Evolutionary conservation across 2,329 filamentous ascomycete genomes (phyloP).

Genomic region (Penicillium sp.): DNA sequence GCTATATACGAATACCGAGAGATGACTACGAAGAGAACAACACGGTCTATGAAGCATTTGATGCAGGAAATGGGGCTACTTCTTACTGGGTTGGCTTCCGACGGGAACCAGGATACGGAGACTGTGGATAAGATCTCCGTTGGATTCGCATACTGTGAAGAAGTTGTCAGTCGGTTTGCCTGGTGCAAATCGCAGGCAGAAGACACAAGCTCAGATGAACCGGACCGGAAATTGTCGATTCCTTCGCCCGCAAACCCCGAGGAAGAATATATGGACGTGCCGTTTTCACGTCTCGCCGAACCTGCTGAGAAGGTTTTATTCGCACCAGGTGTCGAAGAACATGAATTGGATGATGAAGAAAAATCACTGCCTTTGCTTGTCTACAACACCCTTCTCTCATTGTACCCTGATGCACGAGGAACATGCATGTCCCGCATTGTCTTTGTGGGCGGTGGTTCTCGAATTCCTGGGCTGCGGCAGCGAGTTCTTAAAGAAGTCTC

Average conservation of each 20-base stretch:
- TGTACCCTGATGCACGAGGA: constrained; percentile 79
- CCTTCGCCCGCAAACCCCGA: constrained; percentile 46
- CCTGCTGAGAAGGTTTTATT: constrained; percentile 77
- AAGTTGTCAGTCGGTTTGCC: constrained; percentile 69
- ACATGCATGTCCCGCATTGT: constrained; percentile 86
- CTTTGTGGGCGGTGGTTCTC: constrained; percentile 77
- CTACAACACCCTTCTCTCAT: constrained; percentile 70
- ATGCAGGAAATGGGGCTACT: constrained; percentile 63
- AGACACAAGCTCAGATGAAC: not conserved
- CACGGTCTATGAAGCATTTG: constrained; percentile 72
- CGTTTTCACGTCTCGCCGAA: constrained; percentile 69
- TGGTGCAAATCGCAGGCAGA: constrained; percentile 63
- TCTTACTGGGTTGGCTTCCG: constrained; percentile 29
- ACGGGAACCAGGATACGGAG: constrained; percentile 29
- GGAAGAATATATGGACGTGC: constrained; percentile 55
- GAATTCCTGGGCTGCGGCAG: constrained; percentile 74
- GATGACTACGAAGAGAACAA: constrained; percentile 66
- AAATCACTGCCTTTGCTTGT: constrained; percentile 73
- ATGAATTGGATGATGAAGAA: constrained; percentile 81
- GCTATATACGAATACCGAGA: constrained; percentile 89
- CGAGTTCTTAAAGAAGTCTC: constrained; percentile 75
- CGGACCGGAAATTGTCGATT: constrained; percentile 45
- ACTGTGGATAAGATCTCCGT: constrained; percentile 47
- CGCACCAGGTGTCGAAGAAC: constrained; percentile 51
- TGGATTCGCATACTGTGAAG: constrained; percentile 78